Percentiles rank a stretch among this genome's conserved stretches.
Conservation (phyloP, 768 basidiomycete genomes). For the Rhizopogon roseolus region DNA sequence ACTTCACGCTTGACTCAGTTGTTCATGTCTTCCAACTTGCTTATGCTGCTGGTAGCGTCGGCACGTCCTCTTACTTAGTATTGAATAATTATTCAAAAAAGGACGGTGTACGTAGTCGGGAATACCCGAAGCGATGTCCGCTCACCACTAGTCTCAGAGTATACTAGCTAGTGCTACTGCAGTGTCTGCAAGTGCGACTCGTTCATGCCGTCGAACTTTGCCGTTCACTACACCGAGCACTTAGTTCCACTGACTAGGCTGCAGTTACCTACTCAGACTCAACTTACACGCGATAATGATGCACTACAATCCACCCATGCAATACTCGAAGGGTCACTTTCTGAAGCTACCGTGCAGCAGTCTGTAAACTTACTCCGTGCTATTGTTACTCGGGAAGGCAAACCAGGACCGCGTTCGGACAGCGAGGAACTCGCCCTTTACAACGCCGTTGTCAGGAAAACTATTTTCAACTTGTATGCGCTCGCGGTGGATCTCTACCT, state of each 20-base stretch:
- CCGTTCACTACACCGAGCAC: conserved; percentile 22
- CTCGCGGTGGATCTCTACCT: conserved; percentile 63
- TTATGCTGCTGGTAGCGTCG: too few relatives aligned
- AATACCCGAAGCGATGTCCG: too few relatives aligned
- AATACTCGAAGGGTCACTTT: conserved; percentile 17
- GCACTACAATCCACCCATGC: conserved; percentile 12
- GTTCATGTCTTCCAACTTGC: too few relatives aligned
- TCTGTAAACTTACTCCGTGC: conserved; percentile 13
- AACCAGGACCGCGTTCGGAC: neutral
- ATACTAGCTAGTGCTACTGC: too few relatives aligned
- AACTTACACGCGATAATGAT: conserved; percentile 6
- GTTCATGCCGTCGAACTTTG: conserved; percentile 15
- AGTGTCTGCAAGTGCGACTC: neutral
- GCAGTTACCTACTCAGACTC: conserved; percentile 3
- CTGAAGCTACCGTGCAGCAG: conserved; percentile 10
- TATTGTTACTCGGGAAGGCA: neutral
- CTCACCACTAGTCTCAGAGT: too few relatives aligned
- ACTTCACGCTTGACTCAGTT: too few relatives aligned
- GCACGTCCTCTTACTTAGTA: too few relatives aligned
- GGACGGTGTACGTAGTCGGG: too few relatives aligned
- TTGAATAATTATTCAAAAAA: too few relatives aligned
- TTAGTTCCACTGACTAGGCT: conserved; percentile 15
- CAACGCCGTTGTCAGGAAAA: conserved; percentile 40
- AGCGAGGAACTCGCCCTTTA: conserved; percentile 5
- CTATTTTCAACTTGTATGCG: conserved; percentile 57